Evolutionary conservation across 2,329 filamentous ascomycete genomes (phyloP).

Genomic region (Lecanicillium sp.): DNA sequence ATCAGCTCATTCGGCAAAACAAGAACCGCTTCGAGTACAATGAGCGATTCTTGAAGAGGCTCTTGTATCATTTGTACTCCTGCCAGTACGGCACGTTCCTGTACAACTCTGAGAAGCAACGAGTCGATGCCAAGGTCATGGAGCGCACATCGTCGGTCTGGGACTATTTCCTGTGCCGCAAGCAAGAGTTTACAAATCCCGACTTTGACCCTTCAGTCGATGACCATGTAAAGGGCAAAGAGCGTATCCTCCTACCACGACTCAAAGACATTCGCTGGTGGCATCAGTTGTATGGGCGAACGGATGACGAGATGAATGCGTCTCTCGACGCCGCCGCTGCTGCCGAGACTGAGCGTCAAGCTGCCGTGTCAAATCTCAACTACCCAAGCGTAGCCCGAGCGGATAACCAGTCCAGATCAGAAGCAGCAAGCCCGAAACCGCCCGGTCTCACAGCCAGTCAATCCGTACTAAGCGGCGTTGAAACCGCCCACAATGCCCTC

Average conservation of each 20-base stretch:
- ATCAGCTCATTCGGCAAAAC: slow-evolving; percentile 79
- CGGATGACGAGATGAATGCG: slow-evolving; percentile 89
- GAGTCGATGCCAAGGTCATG: slow-evolving; percentile 58
- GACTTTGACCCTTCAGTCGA: slow-evolving; percentile 69
- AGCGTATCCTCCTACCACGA: slow-evolving; percentile 76
- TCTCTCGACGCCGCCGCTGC: slow-evolving; percentile 47
- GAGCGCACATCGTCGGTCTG: slow-evolving; percentile 82
- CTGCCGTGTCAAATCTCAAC: slow-evolving; percentile 26
- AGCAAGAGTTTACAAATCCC: slow-evolving; percentile 73
- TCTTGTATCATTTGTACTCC: slow-evolving; percentile 90
- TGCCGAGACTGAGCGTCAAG: slow-evolving; percentile 34
- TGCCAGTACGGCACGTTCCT: slow-evolving; percentile 97
- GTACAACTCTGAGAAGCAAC: slow-evolving; percentile 89
- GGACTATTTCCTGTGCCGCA: slow-evolving; percentile 86
- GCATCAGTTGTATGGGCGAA: slow-evolving; percentile 78
- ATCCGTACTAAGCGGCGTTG: slow-evolving; percentile 52
- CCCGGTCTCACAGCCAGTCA: slow-evolving; percentile 31
- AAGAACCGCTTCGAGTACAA: slow-evolving; percentile 93
- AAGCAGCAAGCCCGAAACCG: slow-evolving; percentile 26
- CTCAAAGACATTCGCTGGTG: slow-evolving; percentile 84
- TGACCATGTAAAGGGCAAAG: slow-evolving; percentile 70
- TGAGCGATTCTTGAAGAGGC: slow-evolving; percentile 79
- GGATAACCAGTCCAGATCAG: slow-evolving; percentile 12
- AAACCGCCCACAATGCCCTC: slow-evolving; percentile 47
- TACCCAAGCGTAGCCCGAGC: slow-evolving; percentile 18